Base-by-base conservation (phyloP, 2,329 filamentous ascomycete species). In the Paracoccidioides lutzii region DNA sequence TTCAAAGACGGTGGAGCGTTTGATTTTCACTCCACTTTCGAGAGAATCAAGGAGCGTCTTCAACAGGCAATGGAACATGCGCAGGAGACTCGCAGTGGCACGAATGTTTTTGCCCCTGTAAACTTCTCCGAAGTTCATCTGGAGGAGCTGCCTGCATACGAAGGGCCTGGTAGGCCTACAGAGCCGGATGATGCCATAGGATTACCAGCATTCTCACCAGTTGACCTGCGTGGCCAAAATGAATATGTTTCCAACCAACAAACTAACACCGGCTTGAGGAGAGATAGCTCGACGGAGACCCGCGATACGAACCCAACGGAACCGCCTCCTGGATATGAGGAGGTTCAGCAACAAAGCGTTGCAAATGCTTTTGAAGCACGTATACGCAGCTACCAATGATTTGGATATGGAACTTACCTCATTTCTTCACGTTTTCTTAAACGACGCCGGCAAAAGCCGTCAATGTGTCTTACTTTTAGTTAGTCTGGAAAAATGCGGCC, bases 1-100 rank as follows among this genome's bases (percentile, higher is more conserved):
- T 97, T 97, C 76, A 90, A 90, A 67, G 90, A 97, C 59, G 91
- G 91, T 45, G 91, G 91, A n/a, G 90, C 90, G 57, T 93, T 87
- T 69, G 90, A 95, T 63, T 97, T 95, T 66, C 85, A 90, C 64
- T 81, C 82, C 52, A 81, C 81, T 53, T 95, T 90, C 66, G 88
- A 94, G 64, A 79, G 86, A 55, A 83, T 96, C 60, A 90, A 88
- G 67, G 90, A 95, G 66, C 81, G 89, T 5, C 74, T 95, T 55
- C 80, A 85, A 60, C 88, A 96, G 64, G 88, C 84, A 6, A 81
- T 90, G 41, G 87, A 93, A 55, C 79, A 87, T 57, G 84, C 84
- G 37, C 73, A 84, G 55, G 85, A 87, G 64, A 82, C 78, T 59
- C 84, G 84, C 45, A 15, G 65, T 49, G 72, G 66, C 48, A 66